Percentiles rank a stretch among this genome's conserved stretches.
phyloP scores from a whole-genome alignment of 2,329 filamentous ascomycete genomes.

The Penicillium expansum region DNA sequence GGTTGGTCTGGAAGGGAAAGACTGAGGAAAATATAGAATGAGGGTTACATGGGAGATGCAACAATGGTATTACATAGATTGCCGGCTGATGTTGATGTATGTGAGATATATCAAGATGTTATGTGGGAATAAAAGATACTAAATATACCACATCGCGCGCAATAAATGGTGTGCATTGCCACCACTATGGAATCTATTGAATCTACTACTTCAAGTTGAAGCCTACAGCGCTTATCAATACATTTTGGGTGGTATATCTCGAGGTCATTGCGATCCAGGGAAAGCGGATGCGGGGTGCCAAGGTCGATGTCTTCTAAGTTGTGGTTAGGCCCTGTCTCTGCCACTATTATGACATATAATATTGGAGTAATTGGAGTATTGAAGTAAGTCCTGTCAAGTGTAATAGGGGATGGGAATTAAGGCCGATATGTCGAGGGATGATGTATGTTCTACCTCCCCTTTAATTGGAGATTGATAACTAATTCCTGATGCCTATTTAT shows the following conservation, averaged over 20 bases:
- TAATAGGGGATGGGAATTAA: not conserved
- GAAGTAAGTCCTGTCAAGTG: not conserved
- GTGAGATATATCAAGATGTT: too few species aligned
- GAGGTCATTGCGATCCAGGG: not conserved
- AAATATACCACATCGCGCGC: not conserved
- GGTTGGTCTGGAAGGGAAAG: conserved; percentile 61
- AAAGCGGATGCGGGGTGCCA: not conserved
- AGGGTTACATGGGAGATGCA: not conserved
- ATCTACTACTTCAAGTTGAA: not conserved
- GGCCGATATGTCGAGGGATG: too few species aligned
- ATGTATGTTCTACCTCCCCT: too few species aligned
- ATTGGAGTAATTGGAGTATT: conserved; percentile 2
- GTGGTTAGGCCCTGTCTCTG: not conserved
- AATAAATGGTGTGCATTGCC: not conserved
- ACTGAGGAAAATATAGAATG: not conserved
- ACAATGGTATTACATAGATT: not conserved
- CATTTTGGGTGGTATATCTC: not conserved
- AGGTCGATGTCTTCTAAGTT: not conserved
- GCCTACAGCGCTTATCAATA: not conserved
- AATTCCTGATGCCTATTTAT: too few species aligned
- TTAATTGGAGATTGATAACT: too few species aligned
- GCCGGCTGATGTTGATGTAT: not conserved
- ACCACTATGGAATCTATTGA: not conserved
- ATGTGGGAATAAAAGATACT: not conserved
- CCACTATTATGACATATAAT: not conserved